Evolutionary conservation across 768 basidiomycete species (phyloP).

Genomic region (Filobasidium floriforme): DNA sequence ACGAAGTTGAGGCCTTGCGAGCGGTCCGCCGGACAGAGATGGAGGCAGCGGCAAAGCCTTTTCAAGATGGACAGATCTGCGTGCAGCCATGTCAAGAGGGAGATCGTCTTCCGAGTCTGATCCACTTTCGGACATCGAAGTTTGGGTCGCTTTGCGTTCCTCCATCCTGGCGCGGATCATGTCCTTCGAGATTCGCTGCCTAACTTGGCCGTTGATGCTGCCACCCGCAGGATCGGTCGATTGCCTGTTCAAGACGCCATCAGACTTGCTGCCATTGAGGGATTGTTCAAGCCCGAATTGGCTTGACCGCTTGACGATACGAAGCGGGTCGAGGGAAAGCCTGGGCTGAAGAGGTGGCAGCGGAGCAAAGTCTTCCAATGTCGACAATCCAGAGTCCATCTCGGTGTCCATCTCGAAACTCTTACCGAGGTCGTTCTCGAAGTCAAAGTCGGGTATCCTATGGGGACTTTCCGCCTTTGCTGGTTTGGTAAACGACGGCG

Average conservation of each 20-base stretch:
- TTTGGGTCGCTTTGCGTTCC: slow-evolving; percentile 24
- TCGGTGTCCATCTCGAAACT: slow-evolving; percentile 5
- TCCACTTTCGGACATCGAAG: neutral
- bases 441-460: slow-evolving; percentile 37
- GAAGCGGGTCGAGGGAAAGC: neutral
- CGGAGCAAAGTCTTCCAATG: neutral
- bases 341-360: neutral
- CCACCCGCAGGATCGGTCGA: neutral
- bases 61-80: neutral
- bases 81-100: neutral
- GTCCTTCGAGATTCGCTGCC: slow-evolving; percentile 42
- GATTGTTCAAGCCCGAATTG: neutral
- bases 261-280: neutral
- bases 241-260: neutral
- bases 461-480: slow-evolving; percentile 32
- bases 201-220: slow-evolving; percentile 29
- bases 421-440: slow-evolving; percentile 22
- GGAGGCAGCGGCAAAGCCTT: slow-evolving; percentile 15
- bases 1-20: slow-evolving; percentile 26
- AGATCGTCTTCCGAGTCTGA: neutral
- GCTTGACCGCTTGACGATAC: slow-evolving; percentile 4
- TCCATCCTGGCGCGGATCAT: slow-evolving; percentile 42
- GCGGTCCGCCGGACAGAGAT: neutral
- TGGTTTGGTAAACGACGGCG: slow-evolving; percentile 1
- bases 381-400: neutral